phyloP scores from a whole-genome alignment of 768 basidiomycete genomes.

The Clavaria fumosa region DNA sequence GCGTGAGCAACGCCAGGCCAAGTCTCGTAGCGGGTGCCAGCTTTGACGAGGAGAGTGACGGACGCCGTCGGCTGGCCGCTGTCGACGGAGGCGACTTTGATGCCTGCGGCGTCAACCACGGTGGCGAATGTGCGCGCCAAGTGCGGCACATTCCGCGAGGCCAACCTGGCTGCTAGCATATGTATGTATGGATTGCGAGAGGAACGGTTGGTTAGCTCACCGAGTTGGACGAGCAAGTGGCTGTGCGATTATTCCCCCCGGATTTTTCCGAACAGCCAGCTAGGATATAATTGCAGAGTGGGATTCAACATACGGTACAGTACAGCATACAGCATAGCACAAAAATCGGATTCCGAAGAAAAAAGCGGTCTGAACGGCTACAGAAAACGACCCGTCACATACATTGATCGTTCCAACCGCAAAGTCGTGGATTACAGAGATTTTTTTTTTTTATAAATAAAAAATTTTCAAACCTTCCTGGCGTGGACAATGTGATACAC shows the following conservation, averaged over 20 bases:
- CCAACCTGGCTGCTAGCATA: conserved; percentile 51
- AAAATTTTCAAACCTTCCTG: not conserved
- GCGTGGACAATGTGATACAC: conserved; percentile 22
- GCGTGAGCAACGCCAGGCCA: conserved; percentile 85
- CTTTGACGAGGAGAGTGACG: conserved; percentile 85
- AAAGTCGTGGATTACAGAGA: too few relatives aligned
- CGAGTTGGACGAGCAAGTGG: too few relatives aligned
- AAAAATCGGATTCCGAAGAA: too few relatives aligned
- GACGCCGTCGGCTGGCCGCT: conserved; percentile 70
- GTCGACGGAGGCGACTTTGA: conserved; percentile 80
- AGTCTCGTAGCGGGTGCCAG: conserved; percentile 78
- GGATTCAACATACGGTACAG: too few relatives aligned
- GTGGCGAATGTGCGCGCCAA: conserved; percentile 67
- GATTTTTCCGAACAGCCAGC: too few relatives aligned
- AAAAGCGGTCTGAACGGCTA: too few relatives aligned
- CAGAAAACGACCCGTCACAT: too few relatives aligned
- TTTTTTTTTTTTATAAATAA: too few relatives aligned
- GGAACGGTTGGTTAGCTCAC: not conserved
- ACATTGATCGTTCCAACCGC: not conserved
- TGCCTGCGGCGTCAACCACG: conserved; percentile 60
- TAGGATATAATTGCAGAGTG: too few relatives aligned
- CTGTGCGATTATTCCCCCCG: too few relatives aligned
- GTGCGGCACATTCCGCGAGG: conserved; percentile 38
- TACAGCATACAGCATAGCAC: too few relatives aligned
- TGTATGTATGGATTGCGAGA: conserved; percentile 18